Conservation (phyloP, 768 basidiomycete species). For the Psilocybe tampanensis region DNA sequence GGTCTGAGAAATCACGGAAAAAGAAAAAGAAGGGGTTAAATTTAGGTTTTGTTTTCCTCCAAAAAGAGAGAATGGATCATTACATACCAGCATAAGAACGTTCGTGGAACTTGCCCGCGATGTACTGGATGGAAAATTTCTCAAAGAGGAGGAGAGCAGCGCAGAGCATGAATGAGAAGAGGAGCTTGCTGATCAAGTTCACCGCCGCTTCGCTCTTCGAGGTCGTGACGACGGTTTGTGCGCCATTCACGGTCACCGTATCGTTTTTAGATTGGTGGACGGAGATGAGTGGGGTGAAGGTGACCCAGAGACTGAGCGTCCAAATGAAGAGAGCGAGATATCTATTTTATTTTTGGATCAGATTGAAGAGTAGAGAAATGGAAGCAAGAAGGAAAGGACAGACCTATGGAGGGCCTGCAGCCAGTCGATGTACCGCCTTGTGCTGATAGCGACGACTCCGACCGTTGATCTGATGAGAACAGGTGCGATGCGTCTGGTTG, state of each 20-base stretch:
- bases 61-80: neutral
- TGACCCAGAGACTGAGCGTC: constrained; percentile 67
- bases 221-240: neutral
- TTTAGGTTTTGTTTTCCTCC: too few relatives aligned
- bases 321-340: constrained; percentile 73
- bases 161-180: constrained; percentile 76
- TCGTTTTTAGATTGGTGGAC: constrained; percentile 31
- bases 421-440: constrained; percentile 82
- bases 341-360: constrained; percentile 17
- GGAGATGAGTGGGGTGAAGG: constrained; percentile 71
- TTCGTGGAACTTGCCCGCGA: constrained; percentile 82
- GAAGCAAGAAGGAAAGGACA: constrained; percentile 12
- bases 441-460: constrained; percentile 72
- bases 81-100: constrained; percentile 65
- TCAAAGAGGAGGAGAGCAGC: constrained; percentile 73
- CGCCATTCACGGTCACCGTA: neutral
- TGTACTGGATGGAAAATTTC: constrained; percentile 87
- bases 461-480: constrained; percentile 60
- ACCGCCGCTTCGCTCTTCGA: constrained; percentile 43
- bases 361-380: neutral
- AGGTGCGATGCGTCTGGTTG: constrained; percentile 49
- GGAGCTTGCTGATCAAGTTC: constrained; percentile 58
- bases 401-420: constrained; percentile 65
- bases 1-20: constrained; percentile 44
- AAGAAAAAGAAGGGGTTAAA: neutral